These are phyloP conservation scores for Trichoderma breve DNA, from an alignment of 2,329 filamentous ascomycete genomes.

Conservation along the genomic window DNA sequence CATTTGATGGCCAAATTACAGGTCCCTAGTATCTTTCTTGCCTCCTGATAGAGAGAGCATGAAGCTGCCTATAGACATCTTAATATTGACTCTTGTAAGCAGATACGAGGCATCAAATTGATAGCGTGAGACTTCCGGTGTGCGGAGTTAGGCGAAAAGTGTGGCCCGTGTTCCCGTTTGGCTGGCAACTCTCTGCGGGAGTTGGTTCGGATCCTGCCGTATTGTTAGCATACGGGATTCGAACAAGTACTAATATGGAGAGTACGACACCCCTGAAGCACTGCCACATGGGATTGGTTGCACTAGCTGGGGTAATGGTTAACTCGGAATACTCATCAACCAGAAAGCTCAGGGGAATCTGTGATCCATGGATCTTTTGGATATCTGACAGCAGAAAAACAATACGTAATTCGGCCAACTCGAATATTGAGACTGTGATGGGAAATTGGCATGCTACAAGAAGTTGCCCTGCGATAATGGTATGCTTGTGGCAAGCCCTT, in stretches of 20 bases:
- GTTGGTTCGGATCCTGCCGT: not conserved
- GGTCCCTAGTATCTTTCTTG: not conserved
- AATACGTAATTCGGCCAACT: not conserved
- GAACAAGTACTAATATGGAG: not conserved
- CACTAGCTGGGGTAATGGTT: not conserved
- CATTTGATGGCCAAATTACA: not conserved
- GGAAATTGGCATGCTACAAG: not conserved
- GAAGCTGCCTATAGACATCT: not conserved
- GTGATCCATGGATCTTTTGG: not conserved
- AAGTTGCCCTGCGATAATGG: not conserved
- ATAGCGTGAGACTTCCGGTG: not conserved
- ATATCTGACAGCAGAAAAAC: not conserved
- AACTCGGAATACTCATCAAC: not conserved
- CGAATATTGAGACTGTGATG: not conserved
- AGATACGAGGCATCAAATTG: not conserved
- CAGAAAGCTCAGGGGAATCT: not conserved
- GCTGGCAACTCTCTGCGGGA: not conserved
- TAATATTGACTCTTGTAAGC: not conserved
- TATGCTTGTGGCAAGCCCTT: not conserved
- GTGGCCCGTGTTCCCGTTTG: not conserved
- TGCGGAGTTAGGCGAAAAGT: not conserved
- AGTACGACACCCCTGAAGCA: not conserved
- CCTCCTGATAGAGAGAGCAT: not conserved
- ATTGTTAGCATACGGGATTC: not conserved
- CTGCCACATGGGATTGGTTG: not conserved